phyloP scores from a whole-genome alignment of 2,329 filamentous ascomycete genomes.

The Colletotrichum scovillei region DNA sequence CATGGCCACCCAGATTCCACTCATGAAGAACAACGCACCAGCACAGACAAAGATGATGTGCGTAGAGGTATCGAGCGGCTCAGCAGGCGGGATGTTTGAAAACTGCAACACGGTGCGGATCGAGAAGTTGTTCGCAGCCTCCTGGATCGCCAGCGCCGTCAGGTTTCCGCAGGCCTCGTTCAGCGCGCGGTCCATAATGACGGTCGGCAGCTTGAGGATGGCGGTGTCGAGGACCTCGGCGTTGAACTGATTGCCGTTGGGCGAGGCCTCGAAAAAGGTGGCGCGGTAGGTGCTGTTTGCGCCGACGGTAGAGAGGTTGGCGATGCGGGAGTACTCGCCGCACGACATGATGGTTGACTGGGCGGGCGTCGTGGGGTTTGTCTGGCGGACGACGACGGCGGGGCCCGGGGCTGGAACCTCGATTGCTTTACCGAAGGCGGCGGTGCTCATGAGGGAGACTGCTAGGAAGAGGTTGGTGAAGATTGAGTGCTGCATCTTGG shows the following conservation, averaged over 20 bases:
- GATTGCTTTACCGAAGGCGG: conserved; percentile 12
- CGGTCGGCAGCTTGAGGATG: conserved; percentile 47
- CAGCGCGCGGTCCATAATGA: conserved; percentile 52
- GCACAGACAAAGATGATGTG: conserved; percentile 15
- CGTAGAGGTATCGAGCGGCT: conserved; percentile 2
- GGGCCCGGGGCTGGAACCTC: conserved; percentile 1
- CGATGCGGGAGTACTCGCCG: conserved; percentile 55
- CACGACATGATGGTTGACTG: conserved; percentile 41
- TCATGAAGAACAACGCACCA: background rate
- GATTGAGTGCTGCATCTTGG: conserved; percentile 27
- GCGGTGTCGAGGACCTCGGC: conserved; percentile 55
- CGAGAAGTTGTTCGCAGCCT: conserved; percentile 57
- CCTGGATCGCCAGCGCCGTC: conserved; percentile 54
- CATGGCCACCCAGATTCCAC: conserved; percentile 24
- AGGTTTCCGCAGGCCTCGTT: conserved; percentile 59
- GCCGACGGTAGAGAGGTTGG: conserved; percentile 59
- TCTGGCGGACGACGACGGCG: conserved; percentile 34
- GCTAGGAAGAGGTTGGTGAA: conserved; percentile 33
- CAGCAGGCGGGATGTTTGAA: conserved; percentile 36
- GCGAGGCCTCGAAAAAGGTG: conserved; percentile 56
- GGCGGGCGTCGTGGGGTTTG: background rate
- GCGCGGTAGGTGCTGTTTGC: conserved; percentile 57
- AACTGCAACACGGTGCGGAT: conserved; percentile 51
- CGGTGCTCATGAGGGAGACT: conserved; percentile 20
- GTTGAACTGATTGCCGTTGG: conserved; percentile 51